Evolutionary conservation across 75 land plant species (phyloP).

Genomic region (Selaginella moellendorffii): DNA sequence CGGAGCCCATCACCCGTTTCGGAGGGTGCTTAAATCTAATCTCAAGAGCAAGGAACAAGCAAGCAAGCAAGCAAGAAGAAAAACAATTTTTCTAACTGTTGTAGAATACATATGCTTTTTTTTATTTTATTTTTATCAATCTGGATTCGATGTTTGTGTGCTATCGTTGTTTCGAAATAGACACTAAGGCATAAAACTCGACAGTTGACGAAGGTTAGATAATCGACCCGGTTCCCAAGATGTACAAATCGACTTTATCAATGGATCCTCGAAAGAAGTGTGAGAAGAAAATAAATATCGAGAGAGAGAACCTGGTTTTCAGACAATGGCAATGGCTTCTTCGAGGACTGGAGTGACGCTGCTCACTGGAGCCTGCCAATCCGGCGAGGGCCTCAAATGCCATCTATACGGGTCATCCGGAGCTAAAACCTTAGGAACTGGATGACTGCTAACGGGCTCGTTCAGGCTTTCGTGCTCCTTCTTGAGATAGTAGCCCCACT

Average conservation of each 20-base stretch:
- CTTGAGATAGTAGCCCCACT: neutral
- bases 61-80: neutral
- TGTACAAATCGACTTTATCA: too few species aligned
- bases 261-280: too few species aligned
- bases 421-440: neutral
- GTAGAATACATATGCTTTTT: neutral
- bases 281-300: too few species aligned
- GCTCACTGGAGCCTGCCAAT: too few species aligned
- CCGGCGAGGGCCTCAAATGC: neutral
- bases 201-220: too few species aligned
- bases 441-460: neutral
- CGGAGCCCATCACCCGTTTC: neutral
- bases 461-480: neutral
- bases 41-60: neutral
- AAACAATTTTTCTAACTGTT: neutral
- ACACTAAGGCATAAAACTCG: too few species aligned
- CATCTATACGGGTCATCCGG: neutral
- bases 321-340: too few species aligned
- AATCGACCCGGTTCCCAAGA: too few species aligned
- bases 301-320: too few species aligned
- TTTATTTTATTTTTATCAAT: neutral
- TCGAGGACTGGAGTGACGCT: too few species aligned
- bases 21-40: neutral
- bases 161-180: too few species aligned
- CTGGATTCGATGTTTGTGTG: too few species aligned